These are phyloP conservation scores for Eucalyptus polybractea DNA, from an alignment of 345 rosid species.

Conservation along the genomic window DNA sequence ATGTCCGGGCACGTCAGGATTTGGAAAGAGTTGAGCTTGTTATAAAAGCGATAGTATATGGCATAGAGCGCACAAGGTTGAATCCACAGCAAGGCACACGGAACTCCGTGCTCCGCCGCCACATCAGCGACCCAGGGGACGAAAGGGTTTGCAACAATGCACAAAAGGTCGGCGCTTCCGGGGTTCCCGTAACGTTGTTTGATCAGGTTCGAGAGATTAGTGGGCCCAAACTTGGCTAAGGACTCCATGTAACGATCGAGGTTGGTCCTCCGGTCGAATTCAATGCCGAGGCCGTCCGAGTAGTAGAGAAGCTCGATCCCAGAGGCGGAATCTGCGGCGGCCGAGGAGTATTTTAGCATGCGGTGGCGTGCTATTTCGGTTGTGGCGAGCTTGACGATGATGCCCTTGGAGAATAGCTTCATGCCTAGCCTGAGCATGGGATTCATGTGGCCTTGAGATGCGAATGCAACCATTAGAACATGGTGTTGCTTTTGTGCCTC, in stretches of 20 bases:
- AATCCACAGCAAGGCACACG: conserved; percentile 47
- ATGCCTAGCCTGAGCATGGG: conserved; percentile 38
- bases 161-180: background rate
- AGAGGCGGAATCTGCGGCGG: background rate
- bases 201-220: conserved; percentile 20
- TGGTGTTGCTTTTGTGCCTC: background rate
- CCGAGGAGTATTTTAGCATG: background rate
- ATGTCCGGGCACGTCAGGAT: conserved; percentile 4
- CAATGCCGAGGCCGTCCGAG: conserved; percentile 32
- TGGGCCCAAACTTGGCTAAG: conserved; percentile 7
- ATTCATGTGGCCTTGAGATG: conserved; percentile 33
- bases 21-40: conserved; percentile 11
- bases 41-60: conserved; percentile 30
- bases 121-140: conserved; percentile 38
- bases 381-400: conserved; percentile 37
- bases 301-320: conserved; percentile 20
- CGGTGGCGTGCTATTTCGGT: conserved; percentile 18
- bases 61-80: conserved; percentile 31
- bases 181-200: background rate
- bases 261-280: conserved; percentile 14
- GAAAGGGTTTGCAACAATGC: conserved; percentile 26
- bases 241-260: background rate
- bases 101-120: conserved; percentile 21
- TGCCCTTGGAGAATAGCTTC: conserved; percentile 15
- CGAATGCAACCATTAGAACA: conserved; percentile 35